Evolutionary conservation across 495 filamentous ascomycete genomes (phyloP).

Genomic region (Xylaria venustula): DNA sequence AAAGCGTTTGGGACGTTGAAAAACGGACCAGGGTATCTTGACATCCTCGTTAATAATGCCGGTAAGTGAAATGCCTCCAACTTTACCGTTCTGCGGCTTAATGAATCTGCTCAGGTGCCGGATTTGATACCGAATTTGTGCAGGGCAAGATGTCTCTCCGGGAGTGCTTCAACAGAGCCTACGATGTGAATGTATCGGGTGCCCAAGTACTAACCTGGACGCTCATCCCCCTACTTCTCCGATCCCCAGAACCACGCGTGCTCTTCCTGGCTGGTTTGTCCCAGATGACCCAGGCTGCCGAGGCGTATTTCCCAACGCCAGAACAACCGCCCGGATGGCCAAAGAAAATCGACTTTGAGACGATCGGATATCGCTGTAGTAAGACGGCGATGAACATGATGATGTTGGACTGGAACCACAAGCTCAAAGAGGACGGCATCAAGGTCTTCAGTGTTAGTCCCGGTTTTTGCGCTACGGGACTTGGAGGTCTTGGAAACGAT

Average conservation of each 20-base stretch:
- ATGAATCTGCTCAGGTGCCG: constrained; percentile 7
- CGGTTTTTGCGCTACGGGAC: constrained; percentile 51
- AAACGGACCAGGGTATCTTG: constrained; percentile 23
- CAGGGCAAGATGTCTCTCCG: constrained; percentile 37
- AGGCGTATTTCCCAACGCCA: constrained; percentile 26
- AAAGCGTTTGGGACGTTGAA: constrained; percentile 31
- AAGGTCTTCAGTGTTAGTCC: constrained; percentile 53
- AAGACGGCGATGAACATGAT: constrained; percentile 63
- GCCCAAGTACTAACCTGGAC: constrained; percentile 46
- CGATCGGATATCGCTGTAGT: constrained; percentile 47
- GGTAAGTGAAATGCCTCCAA: constrained; percentile 16
- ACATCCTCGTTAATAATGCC: constrained; percentile 34
- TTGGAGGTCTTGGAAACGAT: constrained; percentile 34
- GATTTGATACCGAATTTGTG: constrained; percentile 30
- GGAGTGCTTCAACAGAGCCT: constrained; percentile 43
- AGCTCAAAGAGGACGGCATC: constrained; percentile 53
- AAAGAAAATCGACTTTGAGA: constrained; percentile 36
- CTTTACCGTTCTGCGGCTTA: neutral
- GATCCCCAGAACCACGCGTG: constrained; percentile 45
- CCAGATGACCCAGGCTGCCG: constrained; percentile 20
- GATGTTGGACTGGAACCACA: constrained; percentile 52
- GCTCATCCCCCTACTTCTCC: constrained; percentile 50
- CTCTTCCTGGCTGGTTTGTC: constrained; percentile 43
- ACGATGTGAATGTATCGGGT: constrained; percentile 50
- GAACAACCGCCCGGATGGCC: constrained; percentile 42